These are phyloP conservation scores for Miamiensis avidus DNA, from an alignment of 169 alveolate genomes.

Conservation along the genomic window DNA sequence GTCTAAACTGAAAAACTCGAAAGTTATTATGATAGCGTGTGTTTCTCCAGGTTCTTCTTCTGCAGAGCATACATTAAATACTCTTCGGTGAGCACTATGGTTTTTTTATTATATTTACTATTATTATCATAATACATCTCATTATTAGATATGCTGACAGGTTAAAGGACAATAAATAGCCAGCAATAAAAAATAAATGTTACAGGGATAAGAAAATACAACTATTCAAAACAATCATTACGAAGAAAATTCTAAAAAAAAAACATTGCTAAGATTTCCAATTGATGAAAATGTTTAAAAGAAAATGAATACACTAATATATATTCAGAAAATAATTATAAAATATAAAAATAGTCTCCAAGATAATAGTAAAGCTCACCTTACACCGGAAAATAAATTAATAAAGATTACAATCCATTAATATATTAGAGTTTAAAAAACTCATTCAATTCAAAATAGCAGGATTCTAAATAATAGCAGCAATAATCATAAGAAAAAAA, in stretches of 20 bases:
- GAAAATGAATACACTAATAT: background rate
- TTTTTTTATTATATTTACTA: background rate
- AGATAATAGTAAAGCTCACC: too few species aligned
- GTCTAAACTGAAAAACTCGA: slow-evolving; percentile 53
- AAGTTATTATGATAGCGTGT: slow-evolving; percentile 86
- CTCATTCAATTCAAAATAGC: too few species aligned
- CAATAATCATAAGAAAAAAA: too few species aligned
- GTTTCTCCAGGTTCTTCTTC: slow-evolving; percentile 82
- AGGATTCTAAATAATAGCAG: too few species aligned
- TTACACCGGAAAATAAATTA: too few species aligned
- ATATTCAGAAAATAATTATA: background rate
- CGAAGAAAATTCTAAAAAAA: background rate
- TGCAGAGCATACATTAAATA: slow-evolving; percentile 84
- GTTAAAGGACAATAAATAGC: background rate
- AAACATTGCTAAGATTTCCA: background rate
- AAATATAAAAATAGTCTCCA: too few species aligned
- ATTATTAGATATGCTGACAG: slow-evolving; percentile 2
- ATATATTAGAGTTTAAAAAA: too few species aligned
- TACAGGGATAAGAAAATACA: background rate
- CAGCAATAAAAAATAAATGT: background rate
- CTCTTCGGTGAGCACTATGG: slow-evolving; percentile 67
- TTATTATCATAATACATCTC: background rate
- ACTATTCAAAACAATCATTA: background rate
- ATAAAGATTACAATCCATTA: too few species aligned
- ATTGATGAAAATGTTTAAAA: background rate